Percentiles rank a stretch among this genome's conserved stretches.
phyloP scores from a whole-genome alignment of 2,329 filamentous ascomycete species.

The Fusarium sp. region DNA sequence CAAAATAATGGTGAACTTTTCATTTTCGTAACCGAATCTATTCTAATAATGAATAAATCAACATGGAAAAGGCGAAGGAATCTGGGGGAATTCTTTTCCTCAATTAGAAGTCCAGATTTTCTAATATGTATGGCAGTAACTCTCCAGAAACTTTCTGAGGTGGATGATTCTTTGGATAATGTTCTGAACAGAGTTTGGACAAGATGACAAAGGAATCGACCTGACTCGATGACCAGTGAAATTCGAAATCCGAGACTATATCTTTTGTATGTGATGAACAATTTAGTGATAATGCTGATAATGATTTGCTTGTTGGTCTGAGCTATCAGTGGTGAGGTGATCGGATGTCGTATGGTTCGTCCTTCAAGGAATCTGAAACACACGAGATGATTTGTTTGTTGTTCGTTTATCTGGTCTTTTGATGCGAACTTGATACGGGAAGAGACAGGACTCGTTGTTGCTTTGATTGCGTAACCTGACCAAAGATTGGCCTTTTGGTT shows the following conservation, averaged over 20 bases:
- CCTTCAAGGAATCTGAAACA: background rate
- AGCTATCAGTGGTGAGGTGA: background rate
- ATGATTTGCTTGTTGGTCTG: background rate
- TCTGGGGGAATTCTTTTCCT: accelerated
- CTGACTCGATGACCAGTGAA: background rate
- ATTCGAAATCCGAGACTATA: accelerated
- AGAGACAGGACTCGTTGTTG: background rate
- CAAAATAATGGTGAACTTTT: background rate
- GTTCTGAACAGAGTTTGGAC: background rate
- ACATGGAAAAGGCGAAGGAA: background rate
- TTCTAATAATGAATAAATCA: background rate
- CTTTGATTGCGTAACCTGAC: background rate
- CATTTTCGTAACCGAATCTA: background rate
- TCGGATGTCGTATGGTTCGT: background rate
- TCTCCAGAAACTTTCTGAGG: background rate
- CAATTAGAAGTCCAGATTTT: background rate
- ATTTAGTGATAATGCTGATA: background rate
- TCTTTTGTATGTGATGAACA: accelerated
- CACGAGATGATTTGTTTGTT: background rate
- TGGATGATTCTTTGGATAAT: background rate
- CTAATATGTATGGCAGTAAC: accelerated
- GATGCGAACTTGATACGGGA: no score
- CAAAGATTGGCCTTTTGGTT: background rate
- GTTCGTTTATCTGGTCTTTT: background rate
- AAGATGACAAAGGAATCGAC: background rate